These are phyloP conservation scores for Gliomastix tumulicola DNA, from an alignment of 2,329 filamentous ascomycete species.

Conservation along the genomic window DNA sequence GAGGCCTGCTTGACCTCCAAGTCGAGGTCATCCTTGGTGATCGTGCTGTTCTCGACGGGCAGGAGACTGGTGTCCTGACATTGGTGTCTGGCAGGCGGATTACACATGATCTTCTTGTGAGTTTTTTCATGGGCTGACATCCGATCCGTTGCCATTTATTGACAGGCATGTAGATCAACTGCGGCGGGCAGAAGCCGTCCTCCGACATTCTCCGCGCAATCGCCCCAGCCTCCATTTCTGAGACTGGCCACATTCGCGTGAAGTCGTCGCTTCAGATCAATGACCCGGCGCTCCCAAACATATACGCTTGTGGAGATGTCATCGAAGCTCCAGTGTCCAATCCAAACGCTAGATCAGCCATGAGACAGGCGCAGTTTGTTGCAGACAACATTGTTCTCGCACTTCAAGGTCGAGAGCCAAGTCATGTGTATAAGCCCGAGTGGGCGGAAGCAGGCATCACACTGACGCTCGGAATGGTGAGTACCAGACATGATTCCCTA, in stretches of 20 bases:
- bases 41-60: constrained; percentile 29
- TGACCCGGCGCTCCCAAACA: constrained; percentile 36
- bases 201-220: constrained; percentile 37
- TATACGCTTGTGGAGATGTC: constrained; percentile 61
- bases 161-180: constrained; percentile 55
- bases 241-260: constrained; percentile 43
- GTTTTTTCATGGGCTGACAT: too few species aligned
- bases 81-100: constrained; percentile 36
- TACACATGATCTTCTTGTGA: constrained; percentile 43
- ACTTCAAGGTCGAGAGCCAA: constrained; percentile 30
- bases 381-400: constrained; percentile 46
- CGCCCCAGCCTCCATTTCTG: constrained; percentile 33
- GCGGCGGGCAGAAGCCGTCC: constrained; percentile 52
- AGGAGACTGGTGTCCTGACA: constrained; percentile 27
- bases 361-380: constrained; percentile 43
- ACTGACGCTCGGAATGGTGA: constrained; percentile 45
- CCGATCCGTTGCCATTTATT: too few species aligned
- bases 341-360: constrained; percentile 48
- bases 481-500: constrained; percentile 5
- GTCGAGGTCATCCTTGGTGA: constrained; percentile 45
- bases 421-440: constrained; percentile 28
- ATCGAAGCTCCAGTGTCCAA: constrained; percentile 38
- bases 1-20: constrained; percentile 36
- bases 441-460: constrained; percentile 45
- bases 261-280: constrained; percentile 49